A percentile compares a stretch with the other conserved stretches of the same genome.
phyloP scores from a whole-genome alignment of 2,329 filamentous ascomycete genomes.

The Fusarium humuli region DNA sequence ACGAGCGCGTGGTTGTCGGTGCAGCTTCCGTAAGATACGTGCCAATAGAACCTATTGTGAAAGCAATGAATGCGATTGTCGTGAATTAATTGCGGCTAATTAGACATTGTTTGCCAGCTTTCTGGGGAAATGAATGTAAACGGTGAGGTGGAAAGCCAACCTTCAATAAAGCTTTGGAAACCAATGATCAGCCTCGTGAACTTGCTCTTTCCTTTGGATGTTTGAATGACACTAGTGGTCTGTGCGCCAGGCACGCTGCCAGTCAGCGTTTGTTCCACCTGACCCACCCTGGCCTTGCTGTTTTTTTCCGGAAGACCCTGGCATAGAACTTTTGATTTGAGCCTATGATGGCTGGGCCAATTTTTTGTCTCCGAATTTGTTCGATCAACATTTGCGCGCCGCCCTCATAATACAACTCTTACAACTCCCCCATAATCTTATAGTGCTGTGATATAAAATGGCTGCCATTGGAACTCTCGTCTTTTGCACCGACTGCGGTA shows the following conservation, averaged over 20 bases:
- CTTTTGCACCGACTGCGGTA: conserved; percentile 94
- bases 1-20: conserved; percentile 11
- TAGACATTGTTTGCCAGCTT: conserved; percentile 42
- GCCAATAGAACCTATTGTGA: not conserved
- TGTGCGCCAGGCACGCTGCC: conserved; percentile 36
- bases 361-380: conserved; percentile 46
- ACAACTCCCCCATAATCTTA: not conserved
- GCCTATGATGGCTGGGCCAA: conserved; percentile 42
- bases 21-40: not conserved
- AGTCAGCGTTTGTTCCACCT: conserved; percentile 46
- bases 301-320: conserved; percentile 50
- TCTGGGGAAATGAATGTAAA: conserved; percentile 20
- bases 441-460: conserved; percentile 65
- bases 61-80: not conserved
- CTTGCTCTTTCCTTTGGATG: conserved; percentile 36
- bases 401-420: conserved; percentile 13
- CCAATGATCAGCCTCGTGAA: conserved; percentile 41
- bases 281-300: conserved; percentile 37
- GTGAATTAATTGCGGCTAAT: conserved; percentile 37
- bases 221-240: conserved; percentile 34
- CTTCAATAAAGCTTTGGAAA: conserved; percentile 20
- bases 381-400: conserved; percentile 12
- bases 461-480: conserved; percentile 89
- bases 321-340: conserved; percentile 15
- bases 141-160: conserved; percentile 36